These are phyloP conservation scores for Cymodocea nodosa DNA, from an alignment of 116 monocot species.

Conservation along the genomic window DNA sequence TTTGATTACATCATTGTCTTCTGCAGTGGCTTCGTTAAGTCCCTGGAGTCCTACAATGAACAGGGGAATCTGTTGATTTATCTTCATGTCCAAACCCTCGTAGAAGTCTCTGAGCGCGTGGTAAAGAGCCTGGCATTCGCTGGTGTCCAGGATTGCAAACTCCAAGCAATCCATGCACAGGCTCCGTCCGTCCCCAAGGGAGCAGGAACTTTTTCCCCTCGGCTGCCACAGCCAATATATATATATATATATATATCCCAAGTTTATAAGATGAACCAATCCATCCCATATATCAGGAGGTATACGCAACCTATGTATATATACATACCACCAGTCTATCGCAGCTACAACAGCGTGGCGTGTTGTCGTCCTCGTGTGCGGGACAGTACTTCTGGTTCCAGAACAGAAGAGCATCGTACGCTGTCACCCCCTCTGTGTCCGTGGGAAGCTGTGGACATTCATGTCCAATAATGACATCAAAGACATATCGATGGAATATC, in stretches of 20 bases:
- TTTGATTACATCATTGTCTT: slow-evolving; percentile 72
- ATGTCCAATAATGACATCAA: background rate
- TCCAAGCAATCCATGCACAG: slow-evolving; percentile 89
- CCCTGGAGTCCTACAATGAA: slow-evolving; percentile 90
- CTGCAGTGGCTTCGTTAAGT: slow-evolving; percentile 97
- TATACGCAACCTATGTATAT: too few species aligned
- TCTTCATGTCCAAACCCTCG: slow-evolving; percentile 91
- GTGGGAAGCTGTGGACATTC: slow-evolving; percentile 67
- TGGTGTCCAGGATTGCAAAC: slow-evolving; percentile 84
- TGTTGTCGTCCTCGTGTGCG: slow-evolving; percentile 73
- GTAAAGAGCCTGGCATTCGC: slow-evolving; percentile 87
- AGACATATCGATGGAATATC: too few species aligned
- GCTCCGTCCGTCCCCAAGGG: slow-evolving; percentile 73
- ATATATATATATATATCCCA: background rate
- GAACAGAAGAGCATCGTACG: slow-evolving; percentile 85
- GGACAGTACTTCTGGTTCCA: slow-evolving; percentile 96
- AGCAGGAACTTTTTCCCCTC: slow-evolving; percentile 55
- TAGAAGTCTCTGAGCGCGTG: slow-evolving; percentile 91
- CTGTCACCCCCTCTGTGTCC: slow-evolving; percentile 71
- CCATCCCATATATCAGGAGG: too few species aligned
- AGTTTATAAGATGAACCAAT: background rate
- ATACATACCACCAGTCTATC: slow-evolving; percentile 69
- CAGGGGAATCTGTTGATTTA: slow-evolving; percentile 97
- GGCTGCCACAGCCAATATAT: slow-evolving; percentile 39
- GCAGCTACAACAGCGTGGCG: slow-evolving; percentile 89